Evolutionary conservation across 2,329 filamentous ascomycete genomes (phyloP), one percentile per base, ranked within the genome.

Genomic region (Hymenoscyphus fraxineus): DNA sequence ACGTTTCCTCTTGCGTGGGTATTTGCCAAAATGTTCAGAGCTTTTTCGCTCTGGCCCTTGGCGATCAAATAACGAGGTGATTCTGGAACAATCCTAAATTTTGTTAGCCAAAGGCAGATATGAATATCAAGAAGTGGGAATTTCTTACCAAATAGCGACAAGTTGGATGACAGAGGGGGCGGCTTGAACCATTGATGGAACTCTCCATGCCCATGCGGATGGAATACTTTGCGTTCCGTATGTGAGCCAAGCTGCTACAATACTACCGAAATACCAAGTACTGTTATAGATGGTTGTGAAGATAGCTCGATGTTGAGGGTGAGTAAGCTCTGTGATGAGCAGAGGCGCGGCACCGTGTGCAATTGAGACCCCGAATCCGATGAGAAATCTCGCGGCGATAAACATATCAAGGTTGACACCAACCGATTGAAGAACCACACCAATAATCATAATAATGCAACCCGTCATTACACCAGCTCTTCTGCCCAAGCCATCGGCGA

Each of bases 1-100:
- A 70, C 61, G 64, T 80, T 68, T 51, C 78, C 77, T 59, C 74
- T 68, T 38, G 77, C 77, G 65, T 80, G 83, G 47, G 80, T 80
- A 35, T 82, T 78, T 31, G 78, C 77, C 5, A 87, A 69, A 51
- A 84, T 72, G 80, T 81, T 12, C 73, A 76, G 67, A 78, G 81
- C 68, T 80, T 80, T 68, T 81, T 79, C 71, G 81, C 79, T 16
- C 81, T 81, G 61, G 77, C 77, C 82, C 64, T 81, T 81, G 40
- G 69, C 64, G 13, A 74, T 78, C 69, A 66, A 80, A 77, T 54
- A 84, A 65, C 73, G 67, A 32, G 78, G 72, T 66, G 77, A 71
- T 68, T 78, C 77, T 32, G 77, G 76, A 13, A 78, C 74, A 32
- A 76, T 68, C 73, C 73, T 65, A 12, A 47, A 51, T 57, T 47